phyloP scores from a whole-genome alignment of 2,329 filamentous ascomycete genomes.

The Corinectria fuckeliana region DNA sequence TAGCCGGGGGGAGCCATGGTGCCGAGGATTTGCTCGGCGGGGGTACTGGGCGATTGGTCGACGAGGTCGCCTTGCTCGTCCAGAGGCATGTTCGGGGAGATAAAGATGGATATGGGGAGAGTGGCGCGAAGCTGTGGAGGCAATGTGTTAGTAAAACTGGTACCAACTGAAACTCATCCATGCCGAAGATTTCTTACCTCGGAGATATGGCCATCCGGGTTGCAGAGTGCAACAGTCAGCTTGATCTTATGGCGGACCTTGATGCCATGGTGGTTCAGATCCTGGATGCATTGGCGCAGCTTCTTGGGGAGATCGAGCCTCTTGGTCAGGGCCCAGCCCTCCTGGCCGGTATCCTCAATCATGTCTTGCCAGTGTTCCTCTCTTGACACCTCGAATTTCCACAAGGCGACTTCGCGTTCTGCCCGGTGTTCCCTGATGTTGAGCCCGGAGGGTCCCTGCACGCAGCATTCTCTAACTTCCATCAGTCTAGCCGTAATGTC shows the following conservation, averaged over 20 bases:
- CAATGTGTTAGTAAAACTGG: conserved; percentile 14
- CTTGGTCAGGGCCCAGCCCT: conserved; percentile 68
- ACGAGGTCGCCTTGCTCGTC: conserved; percentile 86
- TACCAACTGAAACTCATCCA: not conserved
- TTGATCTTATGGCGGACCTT: conserved; percentile 93
- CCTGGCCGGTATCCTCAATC: conserved; percentile 70
- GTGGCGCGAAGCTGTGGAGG: conserved; percentile 77
- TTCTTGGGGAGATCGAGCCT: conserved; percentile 78
- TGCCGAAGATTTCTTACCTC: conserved; percentile 62
- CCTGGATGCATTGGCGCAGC: conserved; percentile 84
- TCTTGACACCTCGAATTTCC: conserved; percentile 61
- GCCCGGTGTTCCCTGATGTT: conserved; percentile 65
- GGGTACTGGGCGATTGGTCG: conserved; percentile 59
- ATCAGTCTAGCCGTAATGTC: conserved; percentile 80
- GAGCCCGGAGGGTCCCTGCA: conserved; percentile 53
- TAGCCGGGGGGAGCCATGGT: conserved; percentile 89
- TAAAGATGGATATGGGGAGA: conserved; percentile 90
- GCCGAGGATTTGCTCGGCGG: conserved; percentile 58
- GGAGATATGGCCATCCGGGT: conserved; percentile 92
- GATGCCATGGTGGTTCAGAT: conserved; percentile 86
- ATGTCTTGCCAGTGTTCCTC: conserved; percentile 73
- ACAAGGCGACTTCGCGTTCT: conserved; percentile 68
- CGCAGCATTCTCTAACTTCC: conserved; percentile 75
- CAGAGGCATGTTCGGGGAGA: conserved; percentile 90
- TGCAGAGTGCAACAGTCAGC: conserved; percentile 87